phyloP scores from a whole-genome alignment of 768 basidiomycete genomes.

The Chalciporus chontae region DNA sequence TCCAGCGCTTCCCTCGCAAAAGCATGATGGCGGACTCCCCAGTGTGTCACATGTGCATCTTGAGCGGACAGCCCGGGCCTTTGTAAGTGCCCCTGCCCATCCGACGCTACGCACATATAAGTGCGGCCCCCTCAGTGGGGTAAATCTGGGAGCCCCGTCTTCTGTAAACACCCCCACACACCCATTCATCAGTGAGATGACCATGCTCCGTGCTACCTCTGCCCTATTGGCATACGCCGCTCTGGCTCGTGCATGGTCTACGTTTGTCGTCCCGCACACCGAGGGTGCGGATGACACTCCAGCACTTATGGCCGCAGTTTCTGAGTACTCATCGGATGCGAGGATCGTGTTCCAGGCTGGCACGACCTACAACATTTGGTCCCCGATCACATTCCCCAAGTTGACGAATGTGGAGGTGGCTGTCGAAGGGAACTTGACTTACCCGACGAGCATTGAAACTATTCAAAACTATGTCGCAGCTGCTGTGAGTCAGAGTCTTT shows the following conservation, averaged over 20 bases:
- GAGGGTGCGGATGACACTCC: slow-evolving; percentile 51
- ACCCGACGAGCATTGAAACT: slow-evolving; percentile 47
- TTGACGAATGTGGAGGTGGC: slow-evolving; percentile 55
- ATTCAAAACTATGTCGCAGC: slow-evolving; percentile 47
- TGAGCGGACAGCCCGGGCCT: too few relatives aligned
- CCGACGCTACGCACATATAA: too few relatives aligned
- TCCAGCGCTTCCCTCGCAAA: too few relatives aligned
- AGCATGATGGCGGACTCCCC: too few relatives aligned
- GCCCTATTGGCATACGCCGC: slow-evolving; percentile 18
- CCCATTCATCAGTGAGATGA: too few relatives aligned
- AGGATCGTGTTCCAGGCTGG: slow-evolving; percentile 58
- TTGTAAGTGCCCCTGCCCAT: too few relatives aligned
- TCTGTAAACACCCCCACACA: too few relatives aligned
- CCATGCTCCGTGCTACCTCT: too few relatives aligned
- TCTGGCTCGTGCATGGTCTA: slow-evolving; percentile 39
- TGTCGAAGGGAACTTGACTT: slow-evolving; percentile 56
- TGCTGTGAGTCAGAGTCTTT: slow-evolving; percentile 32
- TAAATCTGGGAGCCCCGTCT: too few relatives aligned
- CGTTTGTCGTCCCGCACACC: slow-evolving; percentile 49
- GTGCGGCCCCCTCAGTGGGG: too few relatives aligned
- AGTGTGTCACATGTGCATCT: too few relatives aligned
- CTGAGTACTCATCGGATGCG: slow-evolving; percentile 37
- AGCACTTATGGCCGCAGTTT: slow-evolving; percentile 41
- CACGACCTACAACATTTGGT: slow-evolving; percentile 58
- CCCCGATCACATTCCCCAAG: slow-evolving; percentile 52